These are phyloP conservation scores for Sporothrix euskadiensis DNA, from an alignment of 2,329 filamentous ascomycete genomes.

Conservation along the genomic window DNA sequence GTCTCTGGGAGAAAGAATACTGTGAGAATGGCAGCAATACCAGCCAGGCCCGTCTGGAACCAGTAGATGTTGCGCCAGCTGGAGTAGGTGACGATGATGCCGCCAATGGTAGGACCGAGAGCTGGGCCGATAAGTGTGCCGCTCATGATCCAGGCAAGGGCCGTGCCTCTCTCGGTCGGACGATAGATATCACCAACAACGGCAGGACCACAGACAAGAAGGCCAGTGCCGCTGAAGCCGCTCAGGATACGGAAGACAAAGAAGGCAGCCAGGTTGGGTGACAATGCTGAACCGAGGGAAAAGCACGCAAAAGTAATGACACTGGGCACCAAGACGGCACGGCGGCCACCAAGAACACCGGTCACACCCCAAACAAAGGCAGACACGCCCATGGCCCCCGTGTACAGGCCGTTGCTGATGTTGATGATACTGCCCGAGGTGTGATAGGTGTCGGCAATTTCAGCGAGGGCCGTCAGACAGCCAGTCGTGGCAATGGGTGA, in stretches of 20 bases:
- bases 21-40: constrained; percentile 54
- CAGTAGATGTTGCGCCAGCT: constrained; percentile 68
- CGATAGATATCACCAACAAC: constrained; percentile 53
- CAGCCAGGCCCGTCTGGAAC: constrained; percentile 64
- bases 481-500: constrained; percentile 24
- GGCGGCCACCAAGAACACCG: constrained; percentile 22
- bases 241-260: constrained; percentile 69
- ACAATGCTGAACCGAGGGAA: constrained; percentile 66
- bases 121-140: constrained; percentile 67
- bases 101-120: constrained; percentile 61
- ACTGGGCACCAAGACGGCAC: constrained; percentile 37
- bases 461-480: constrained; percentile 20
- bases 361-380: constrained; percentile 25
- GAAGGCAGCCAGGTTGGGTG: constrained; percentile 64
- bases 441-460: constrained; percentile 24
- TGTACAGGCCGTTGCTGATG: constrained; percentile 26
- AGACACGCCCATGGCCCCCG: constrained; percentile 26
- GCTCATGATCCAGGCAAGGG: constrained; percentile 64
- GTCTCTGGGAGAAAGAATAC: constrained; percentile 66
- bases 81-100: constrained; percentile 39
- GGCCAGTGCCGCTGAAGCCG: constrained; percentile 67
- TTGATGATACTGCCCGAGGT: constrained; percentile 22
- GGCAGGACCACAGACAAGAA: constrained; percentile 65
- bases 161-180: constrained; percentile 61
- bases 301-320: constrained; percentile 53